phyloP scores from a whole-genome alignment of 1,139 yeast species.

The Scheffersomyces parashehatae region DNA sequence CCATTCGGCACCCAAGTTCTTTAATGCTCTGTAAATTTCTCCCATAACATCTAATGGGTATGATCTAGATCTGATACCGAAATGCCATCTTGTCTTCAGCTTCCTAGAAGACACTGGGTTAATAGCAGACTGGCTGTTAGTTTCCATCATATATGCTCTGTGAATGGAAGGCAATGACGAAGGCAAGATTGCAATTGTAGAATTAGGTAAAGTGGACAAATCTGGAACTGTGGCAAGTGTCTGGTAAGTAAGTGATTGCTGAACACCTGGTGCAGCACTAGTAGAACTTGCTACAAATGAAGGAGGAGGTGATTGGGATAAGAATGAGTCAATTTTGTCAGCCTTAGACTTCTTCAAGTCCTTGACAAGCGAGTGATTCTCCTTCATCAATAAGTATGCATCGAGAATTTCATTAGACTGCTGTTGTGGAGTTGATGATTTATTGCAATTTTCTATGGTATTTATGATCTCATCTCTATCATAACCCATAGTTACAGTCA shows the following conservation, averaged over 20 bases:
- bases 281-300: conserved; percentile 19
- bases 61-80: conserved; percentile 93
- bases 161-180: conserved; percentile 93
- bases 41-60: conserved; percentile 99
- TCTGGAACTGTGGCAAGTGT: conserved; percentile 53
- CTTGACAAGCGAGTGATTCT: conserved; percentile 69
- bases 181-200: conserved; percentile 88
- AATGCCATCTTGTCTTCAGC: conserved; percentile 97
- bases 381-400: conserved; percentile 86
- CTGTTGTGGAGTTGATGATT: conserved; percentile 37
- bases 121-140: conserved; percentile 51
- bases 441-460: conserved; percentile 55
- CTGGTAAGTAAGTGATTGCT: conserved; percentile 50
- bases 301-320: conserved; percentile 54
- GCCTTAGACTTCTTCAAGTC: conserved; percentile 59
- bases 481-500: conserved; percentile 90
- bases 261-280: conserved; percentile 42
- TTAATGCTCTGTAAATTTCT: conserved; percentile 91
- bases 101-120: conserved; percentile 79
- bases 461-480: conserved; percentile 83
- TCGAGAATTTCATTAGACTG: conserved; percentile 77
- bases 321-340: conserved; percentile 53
- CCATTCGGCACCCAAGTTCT: conserved; percentile 97
- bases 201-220: conserved; percentile 51
- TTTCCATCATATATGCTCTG: conserved; percentile 84